Evolutionary conservation across 108 stramenopile species (phyloP).

Genomic region (Nitzschia inconspicua): DNA sequence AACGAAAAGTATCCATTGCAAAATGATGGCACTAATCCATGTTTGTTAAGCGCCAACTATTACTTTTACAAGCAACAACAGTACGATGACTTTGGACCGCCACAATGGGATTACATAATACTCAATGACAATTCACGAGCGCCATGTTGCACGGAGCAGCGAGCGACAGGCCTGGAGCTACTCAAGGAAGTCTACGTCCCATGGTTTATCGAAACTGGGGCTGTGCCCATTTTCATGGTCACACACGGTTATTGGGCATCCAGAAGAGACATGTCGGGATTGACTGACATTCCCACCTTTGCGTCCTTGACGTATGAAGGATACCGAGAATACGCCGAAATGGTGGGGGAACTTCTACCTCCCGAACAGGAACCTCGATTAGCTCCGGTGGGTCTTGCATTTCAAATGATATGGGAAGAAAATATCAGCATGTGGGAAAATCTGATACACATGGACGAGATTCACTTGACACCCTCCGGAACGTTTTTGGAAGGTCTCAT

Average conservation of each 20-base stretch:
- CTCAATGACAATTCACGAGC: constrained; percentile 37
- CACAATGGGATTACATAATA: constrained; percentile 38
- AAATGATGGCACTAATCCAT: constrained; percentile 27
- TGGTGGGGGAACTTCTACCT: constrained; percentile 15
- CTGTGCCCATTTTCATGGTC: constrained; percentile 35
- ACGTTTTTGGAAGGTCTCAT: constrained; percentile 37
- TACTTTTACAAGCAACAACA: constrained; percentile 14
- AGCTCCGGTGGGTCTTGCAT: constrained; percentile 51
- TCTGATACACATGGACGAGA: constrained; percentile 41
- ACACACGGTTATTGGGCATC: constrained; percentile 32
- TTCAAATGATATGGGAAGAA: constrained; percentile 42
- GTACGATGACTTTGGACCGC: constrained; percentile 16
- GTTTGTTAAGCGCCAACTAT: constrained; percentile 21
- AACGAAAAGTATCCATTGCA: constrained; percentile 9
- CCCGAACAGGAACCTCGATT: constrained; percentile 26
- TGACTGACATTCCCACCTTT: constrained; percentile 42
- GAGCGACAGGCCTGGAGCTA: constrained; percentile 17
- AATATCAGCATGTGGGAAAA: constrained; percentile 29
- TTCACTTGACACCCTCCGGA: constrained; percentile 41
- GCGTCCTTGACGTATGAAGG: constrained; percentile 41
- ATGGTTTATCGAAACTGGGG: constrained; percentile 25
- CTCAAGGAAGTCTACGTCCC: constrained; percentile 26
- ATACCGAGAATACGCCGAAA: constrained; percentile 33
- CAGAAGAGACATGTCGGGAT: constrained; percentile 34
- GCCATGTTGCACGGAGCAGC: constrained; percentile 19